These are phyloP conservation scores for Gastrodia elata DNA, from an alignment of 106 monocot species.

Conservation along the genomic window DNA sequence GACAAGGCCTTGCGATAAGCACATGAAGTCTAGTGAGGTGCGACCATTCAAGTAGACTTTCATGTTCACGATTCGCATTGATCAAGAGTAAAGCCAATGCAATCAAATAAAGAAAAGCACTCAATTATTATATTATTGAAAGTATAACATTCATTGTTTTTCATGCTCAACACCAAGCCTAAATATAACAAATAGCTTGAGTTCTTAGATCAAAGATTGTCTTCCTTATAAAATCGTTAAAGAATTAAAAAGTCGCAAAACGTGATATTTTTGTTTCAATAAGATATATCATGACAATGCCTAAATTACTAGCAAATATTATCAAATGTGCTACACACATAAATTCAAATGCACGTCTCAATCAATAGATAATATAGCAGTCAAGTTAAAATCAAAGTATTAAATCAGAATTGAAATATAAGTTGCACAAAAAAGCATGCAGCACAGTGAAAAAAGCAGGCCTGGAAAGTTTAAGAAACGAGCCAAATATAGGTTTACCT, in stretches of 20 bases:
- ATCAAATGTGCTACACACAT: background rate
- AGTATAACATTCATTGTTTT: too few relatives aligned
- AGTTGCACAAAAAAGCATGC: background rate
- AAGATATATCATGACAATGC: background rate
- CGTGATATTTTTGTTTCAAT: background rate
- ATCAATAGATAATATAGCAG: background rate
- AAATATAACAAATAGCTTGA: background rate
- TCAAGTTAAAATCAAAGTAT: background rate
- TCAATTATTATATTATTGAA: too few relatives aligned
- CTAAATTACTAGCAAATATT: background rate
- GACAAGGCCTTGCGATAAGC: too few relatives aligned
- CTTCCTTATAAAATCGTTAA: conserved; percentile 3
- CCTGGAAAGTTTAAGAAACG: background rate
- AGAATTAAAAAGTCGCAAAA: background rate
- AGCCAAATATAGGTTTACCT: conserved; percentile 32
- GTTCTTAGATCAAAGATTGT: background rate
- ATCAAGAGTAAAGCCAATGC: too few relatives aligned
- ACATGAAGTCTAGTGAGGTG: too few relatives aligned
- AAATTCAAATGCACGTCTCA: background rate
- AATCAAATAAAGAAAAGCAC: too few relatives aligned
- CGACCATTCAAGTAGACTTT: too few relatives aligned
- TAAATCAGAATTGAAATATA: background rate
- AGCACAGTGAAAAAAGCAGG: background rate
- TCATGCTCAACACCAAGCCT: too few relatives aligned
- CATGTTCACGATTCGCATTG: too few relatives aligned